Conservation (phyloP, 495 filamentous ascomycete genomes). For the Penicillium dipodomyicola region DNA sequence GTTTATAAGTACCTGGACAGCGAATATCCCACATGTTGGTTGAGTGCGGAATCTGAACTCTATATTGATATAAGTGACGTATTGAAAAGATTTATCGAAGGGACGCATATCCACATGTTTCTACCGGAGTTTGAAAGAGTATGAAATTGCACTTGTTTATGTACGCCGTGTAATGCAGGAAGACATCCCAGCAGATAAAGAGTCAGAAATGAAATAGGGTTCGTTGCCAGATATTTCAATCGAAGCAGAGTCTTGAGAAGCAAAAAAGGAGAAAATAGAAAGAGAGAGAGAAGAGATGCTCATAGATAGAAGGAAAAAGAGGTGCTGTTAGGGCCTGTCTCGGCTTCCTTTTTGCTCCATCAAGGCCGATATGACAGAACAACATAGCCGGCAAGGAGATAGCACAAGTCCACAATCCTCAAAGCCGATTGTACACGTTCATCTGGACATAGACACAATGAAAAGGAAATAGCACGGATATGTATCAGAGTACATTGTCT, state of each 20-base stretch:
- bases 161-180: slow-evolving; percentile 33
- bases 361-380: slow-evolving; percentile 1
- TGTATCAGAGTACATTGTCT: slow-evolving; percentile 7
- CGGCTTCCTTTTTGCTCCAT: background rate
- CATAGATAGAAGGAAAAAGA: slow-evolving; percentile 7
- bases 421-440: slow-evolving; percentile 1
- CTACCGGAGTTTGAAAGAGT: background rate
- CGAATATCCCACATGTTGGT: background rate
- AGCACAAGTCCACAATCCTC: background rate
- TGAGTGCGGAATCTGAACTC: background rate
- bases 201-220: slow-evolving; percentile 8
- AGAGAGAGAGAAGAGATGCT: slow-evolving; percentile 2
- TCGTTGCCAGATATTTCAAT: slow-evolving; percentile 13
- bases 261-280: background rate
- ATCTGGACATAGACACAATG: slow-evolving; percentile 2
- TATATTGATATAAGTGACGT: background rate
- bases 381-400: background rate
- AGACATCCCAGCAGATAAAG: slow-evolving; percentile 19
- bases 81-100: background rate
- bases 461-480: background rate
- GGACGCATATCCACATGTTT: background rate
- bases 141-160: slow-evolving; percentile 21
- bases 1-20: background rate
- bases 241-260: slow-evolving; percentile 14
- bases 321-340: background rate